phyloP scores from a whole-genome alignment of 2,329 filamentous ascomycete species.

The Gaeumannomyces tritici region DNA sequence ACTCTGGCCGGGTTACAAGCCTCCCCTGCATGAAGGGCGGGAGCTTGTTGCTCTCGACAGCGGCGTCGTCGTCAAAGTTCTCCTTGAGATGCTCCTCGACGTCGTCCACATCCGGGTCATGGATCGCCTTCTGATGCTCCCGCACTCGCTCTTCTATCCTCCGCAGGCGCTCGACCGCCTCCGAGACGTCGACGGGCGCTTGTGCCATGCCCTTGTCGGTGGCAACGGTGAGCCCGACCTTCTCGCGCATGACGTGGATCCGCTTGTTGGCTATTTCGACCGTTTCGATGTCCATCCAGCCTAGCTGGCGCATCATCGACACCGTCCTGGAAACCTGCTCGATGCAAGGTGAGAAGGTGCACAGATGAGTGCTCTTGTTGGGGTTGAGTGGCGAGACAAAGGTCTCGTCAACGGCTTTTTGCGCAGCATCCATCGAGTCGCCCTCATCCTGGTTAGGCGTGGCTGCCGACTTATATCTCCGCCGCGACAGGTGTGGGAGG shows the following conservation, averaged over 20 bases:
- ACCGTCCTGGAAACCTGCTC: constrained; percentile 90
- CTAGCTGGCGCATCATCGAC: constrained; percentile 65
- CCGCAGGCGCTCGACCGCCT: constrained; percentile 65
- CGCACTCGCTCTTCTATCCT: constrained; percentile 63
- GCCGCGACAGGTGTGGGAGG: constrained; percentile 62
- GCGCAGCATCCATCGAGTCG: constrained; percentile 2
- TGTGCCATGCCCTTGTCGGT: constrained; percentile 63
- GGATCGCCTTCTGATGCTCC: constrained; percentile 36
- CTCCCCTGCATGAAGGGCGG: constrained; percentile 62
- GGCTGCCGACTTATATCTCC: constrained; percentile 16
- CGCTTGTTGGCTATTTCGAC: constrained; percentile 75
- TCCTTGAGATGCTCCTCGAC: constrained; percentile 13
- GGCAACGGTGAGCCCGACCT: constrained; percentile 57
- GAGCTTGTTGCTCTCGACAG: constrained; percentile 17
- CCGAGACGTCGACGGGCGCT: constrained; percentile 63
- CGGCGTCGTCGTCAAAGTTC: constrained; percentile 14
- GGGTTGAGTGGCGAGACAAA: constrained; percentile 61
- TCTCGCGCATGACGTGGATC: constrained; percentile 74
- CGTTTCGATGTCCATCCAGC: constrained; percentile 91
- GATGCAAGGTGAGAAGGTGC: constrained; percentile 94
- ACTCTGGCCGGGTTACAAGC: constrained; percentile 70
- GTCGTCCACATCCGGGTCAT: constrained; percentile 17
- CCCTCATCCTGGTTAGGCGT: constrained; percentile 2
- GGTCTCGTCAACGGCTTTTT: constrained; percentile 13
- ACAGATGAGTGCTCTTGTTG: constrained; percentile 64